Base-by-base conservation (phyloP, 768 basidiomycete species). In the Agrocybe chaxingu region DNA sequence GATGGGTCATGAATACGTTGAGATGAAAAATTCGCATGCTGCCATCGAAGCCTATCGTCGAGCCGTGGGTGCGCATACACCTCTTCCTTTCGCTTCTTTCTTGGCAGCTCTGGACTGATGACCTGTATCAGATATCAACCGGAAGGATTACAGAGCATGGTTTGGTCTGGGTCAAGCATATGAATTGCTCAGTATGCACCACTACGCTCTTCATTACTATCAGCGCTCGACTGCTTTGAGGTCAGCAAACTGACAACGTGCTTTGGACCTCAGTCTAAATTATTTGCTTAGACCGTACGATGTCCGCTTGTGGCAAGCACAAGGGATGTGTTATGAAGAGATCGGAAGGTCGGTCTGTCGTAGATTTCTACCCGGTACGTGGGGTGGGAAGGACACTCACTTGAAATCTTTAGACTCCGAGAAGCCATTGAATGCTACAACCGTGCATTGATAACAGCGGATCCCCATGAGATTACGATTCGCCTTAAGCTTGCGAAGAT, bases 11-110 rank as follows among this genome's bases (percentile, higher is more conserved):
- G 97, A 98, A 69, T 98, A 90, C 60, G 89, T 99, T 39, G 97
- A 99, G 70, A 86, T 97, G 86, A 98, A 98, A 71, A 98, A 99
- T 67, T 93, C 93, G 4, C 95, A 98, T 74, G 97, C 97, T 2
- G 96, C 97, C 11, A 97, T 98, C 48, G 97, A 98, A 70, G 91
- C 94, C 8, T 99, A 98, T 68, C 82, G 97, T 48, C 81, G 94
- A 63, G 97, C 97, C 46, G 85, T 98, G 53, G 93, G 95, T 93
- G 68, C 49, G 87, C 36, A n/a, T 34, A 29, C 35, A 51, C 24
- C 12, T n/a, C 24, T 33, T 12, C 41, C 43, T 31, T 10, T 34
- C 40, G 29, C 8, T 48, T 50, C 1, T 39, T n/a, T 42, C 33
- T 24, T 24, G 24, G 24, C 24, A 24, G n/a, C 30, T 24, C 8